Base-by-base conservation (phyloP, 441 rosid species). In the Syzygium syzygioides region DNA sequence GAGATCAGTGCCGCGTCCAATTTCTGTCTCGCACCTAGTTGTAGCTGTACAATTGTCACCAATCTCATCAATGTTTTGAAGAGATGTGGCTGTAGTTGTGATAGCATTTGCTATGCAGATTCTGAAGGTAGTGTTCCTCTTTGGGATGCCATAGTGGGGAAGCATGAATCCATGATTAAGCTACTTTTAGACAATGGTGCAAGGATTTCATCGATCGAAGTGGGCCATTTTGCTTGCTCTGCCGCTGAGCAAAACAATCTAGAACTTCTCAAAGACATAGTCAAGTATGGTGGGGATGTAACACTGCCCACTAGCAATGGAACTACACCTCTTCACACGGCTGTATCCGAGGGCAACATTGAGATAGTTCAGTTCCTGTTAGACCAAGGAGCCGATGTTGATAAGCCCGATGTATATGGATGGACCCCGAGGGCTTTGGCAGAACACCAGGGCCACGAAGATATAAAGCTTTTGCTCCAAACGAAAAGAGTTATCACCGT, bases 91-190 rank as follows among this genome's bases (percentile, higher is more conserved):
- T 14, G 84, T 25, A 76, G 53, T 41, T 76, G 84, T 79, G 84
- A 79, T 25, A 28, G 84, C 7, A 79, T 79, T 79, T 79, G 26
- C 86, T 79, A 30, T 71, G 91, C 96, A 97, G 99, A 98, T 90
- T 92, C 95, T 6, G 98, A 98, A 93, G 98, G 98, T 45, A 96
- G 76, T 85, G 94, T 97, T 56, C 96, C 99, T 10, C 87, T 98
- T 52, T 98, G 99, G 99, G 99, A 97, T 89, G 98, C 99, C 85
- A 91, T 98, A 85, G 34, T 87, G 57, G 99, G 96, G 80, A 92
- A 94, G 86, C 98, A 97, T 59, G 91, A 94, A 88, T 84, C 92
- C 25, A 93, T 94, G 71, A 87, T 91, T 54, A 92, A 94, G 89
- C 93, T 95, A 88, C 94, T 98, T 4, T 71, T 87, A 55, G 96